phyloP scores from a whole-genome alignment of 805 yeast species.

The Ogataea wickerhamii region DNA sequence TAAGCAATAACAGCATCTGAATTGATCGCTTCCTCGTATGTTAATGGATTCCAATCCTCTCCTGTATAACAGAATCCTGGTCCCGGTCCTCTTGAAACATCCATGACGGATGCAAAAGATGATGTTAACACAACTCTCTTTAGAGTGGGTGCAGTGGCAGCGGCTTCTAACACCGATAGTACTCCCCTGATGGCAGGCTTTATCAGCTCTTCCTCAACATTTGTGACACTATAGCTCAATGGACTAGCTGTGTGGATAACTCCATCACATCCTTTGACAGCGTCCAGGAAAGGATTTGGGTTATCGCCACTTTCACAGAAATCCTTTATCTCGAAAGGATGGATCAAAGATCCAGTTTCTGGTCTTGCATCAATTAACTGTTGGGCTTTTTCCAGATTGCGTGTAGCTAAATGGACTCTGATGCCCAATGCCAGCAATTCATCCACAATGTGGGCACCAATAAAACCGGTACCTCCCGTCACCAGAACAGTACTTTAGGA shows the following conservation, averaged over 20 bases:
- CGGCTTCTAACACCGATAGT: conserved; percentile 4
- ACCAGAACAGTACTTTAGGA: conserved; percentile 4
- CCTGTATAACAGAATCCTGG: conserved; percentile 22
- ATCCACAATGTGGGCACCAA: conserved; percentile 3
- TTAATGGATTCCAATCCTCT: conserved; percentile 33
- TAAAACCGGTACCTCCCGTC: conserved; percentile 3
- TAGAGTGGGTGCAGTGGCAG: neutral
- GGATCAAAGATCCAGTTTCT: conserved; percentile 14
- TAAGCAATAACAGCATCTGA: conserved; percentile 32
- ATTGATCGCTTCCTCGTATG: conserved; percentile 18
- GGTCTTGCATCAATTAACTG: conserved; percentile 16
- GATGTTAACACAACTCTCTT: conserved; percentile 1
- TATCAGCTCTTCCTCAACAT: conserved; percentile 1
- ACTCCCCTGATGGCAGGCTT: conserved; percentile 2
- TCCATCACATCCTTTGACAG: conserved; percentile 12
- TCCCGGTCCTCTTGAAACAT: conserved; percentile 2
- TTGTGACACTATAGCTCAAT: conserved; percentile 8
- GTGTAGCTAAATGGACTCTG: conserved; percentile 26
- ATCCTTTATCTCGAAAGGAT: conserved; percentile 16
- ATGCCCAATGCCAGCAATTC: conserved; percentile 4
- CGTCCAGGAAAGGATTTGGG: conserved; percentile 8
- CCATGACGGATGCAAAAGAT: conserved; percentile 3
- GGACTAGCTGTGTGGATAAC: conserved; percentile 12
- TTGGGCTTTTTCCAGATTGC: conserved; percentile 19
- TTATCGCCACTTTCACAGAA: conserved; percentile 3